These are phyloP conservation scores for Nicotiana noctiflora DNA, from an alignment of 257 asterid genomes.

Conservation along the genomic window DNA sequence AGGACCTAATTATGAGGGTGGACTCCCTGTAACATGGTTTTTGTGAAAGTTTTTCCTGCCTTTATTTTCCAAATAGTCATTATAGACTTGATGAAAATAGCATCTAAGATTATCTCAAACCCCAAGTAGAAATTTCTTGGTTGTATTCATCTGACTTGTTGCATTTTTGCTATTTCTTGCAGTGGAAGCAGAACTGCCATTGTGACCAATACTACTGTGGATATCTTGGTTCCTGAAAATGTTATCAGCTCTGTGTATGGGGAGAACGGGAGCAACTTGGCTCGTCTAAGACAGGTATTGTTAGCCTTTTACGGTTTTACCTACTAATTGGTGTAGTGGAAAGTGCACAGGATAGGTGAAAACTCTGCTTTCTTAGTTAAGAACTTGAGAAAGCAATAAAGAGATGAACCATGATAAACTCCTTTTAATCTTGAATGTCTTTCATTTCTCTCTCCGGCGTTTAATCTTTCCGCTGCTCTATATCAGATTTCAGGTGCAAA, in stretches of 20 bases:
- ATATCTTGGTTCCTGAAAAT: conserved; percentile 50
- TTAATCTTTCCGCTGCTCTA: not conserved
- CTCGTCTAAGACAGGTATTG: conserved; percentile 61
- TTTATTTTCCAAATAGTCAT: not conserved
- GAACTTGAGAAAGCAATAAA: not conserved
- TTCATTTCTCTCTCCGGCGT: not conserved
- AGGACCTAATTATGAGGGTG: not conserved
- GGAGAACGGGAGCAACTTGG: conserved; percentile 54
- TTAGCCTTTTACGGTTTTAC: not conserved
- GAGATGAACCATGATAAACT: not conserved
- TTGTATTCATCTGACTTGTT: not conserved
- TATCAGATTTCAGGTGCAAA: conserved; percentile 77
- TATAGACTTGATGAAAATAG: not conserved
- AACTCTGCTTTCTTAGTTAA: not conserved
- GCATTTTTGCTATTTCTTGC: conserved; percentile 16
- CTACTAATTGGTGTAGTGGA: not conserved
- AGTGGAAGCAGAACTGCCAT: conserved; percentile 46
- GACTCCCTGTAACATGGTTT: not conserved
- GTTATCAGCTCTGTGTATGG: conserved; percentile 48
- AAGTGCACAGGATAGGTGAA: not conserved
- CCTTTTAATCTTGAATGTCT: not conserved
- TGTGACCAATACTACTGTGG: conserved; percentile 51
- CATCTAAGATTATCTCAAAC: not conserved
- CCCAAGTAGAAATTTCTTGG: not conserved
- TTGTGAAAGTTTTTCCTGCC: not conserved